Conservation (phyloP, 345 rosid genomes). For the Isatis tinctoria region DNA sequence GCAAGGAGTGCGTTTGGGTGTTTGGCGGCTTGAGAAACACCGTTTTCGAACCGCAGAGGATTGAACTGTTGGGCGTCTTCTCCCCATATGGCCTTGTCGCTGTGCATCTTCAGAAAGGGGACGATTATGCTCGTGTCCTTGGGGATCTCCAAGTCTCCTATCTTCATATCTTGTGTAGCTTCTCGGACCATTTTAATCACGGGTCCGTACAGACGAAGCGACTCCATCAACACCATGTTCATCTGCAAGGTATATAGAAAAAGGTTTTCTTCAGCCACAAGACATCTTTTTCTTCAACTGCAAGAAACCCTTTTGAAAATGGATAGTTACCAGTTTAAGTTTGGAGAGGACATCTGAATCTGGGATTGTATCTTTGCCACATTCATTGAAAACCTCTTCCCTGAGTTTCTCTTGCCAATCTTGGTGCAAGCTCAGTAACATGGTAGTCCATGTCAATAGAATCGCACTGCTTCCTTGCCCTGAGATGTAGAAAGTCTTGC, state of each 20-base stretch:
- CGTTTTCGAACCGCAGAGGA: neutral
- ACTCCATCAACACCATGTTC: conserved; percentile 5
- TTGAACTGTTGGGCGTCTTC: neutral
- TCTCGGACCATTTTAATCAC: conserved; percentile 3
- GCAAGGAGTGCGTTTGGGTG: neutral
- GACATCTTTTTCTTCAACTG: neutral
- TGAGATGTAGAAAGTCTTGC: neutral
- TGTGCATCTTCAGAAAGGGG: neutral
- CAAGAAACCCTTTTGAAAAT: neutral
- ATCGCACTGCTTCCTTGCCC: neutral
- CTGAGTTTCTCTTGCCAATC: conserved; percentile 3
- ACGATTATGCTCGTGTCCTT: neutral
- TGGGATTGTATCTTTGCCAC: neutral
- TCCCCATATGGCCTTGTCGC: conserved; percentile 6
- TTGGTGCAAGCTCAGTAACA: neutral
- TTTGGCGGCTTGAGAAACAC: neutral
- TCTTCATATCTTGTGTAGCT: conserved; percentile 1
- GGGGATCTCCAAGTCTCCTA: conserved; percentile 1
- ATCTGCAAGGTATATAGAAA: neutral
- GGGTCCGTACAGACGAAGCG: neutral
- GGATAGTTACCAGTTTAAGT: neutral
- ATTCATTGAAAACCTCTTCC: neutral
- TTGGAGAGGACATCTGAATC: neutral
- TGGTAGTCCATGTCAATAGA: neutral
- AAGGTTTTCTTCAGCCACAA: neutral